Conservation (phyloP, 768 basidiomycete genomes). For the Rubroboletus pulcherrimus region DNA sequence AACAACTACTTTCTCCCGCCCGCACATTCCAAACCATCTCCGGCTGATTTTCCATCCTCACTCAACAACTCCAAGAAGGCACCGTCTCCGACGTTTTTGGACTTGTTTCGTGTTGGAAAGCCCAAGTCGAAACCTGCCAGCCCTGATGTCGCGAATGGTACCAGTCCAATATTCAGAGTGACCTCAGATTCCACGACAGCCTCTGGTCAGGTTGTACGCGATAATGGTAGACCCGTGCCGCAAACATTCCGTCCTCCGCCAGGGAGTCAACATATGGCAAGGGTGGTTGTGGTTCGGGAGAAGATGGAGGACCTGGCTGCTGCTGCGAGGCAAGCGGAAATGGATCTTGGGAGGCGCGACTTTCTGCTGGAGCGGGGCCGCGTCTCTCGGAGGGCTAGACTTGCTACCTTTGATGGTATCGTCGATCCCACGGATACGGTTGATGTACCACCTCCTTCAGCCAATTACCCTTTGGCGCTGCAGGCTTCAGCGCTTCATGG, state of each 20-base stretch:
- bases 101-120: conserved; percentile 67
- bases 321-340: conserved; percentile 74
- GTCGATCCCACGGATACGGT: conserved; percentile 85
- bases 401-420: conserved; percentile 47
- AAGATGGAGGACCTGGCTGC: conserved; percentile 66
- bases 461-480: conserved; percentile 67
- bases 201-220: conserved; percentile 39
- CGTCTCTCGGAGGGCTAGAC: conserved; percentile 36
- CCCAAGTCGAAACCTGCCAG: conserved; percentile 62
- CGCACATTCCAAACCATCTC: conserved; percentile 77
- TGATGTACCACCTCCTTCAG: conserved; percentile 68
- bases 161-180: conserved; percentile 53
- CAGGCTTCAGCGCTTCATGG: conserved; percentile 73
- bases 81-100: conserved; percentile 51
- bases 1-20: conserved; percentile 89
- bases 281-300: conserved; percentile 82
- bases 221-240: conserved; percentile 35
- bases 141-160: conserved; percentile 38
- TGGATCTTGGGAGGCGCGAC: conserved; percentile 59
- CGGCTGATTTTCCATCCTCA: conserved; percentile 54
- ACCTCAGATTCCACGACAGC: conserved; percentile 61
- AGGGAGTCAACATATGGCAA: conserved; percentile 42
- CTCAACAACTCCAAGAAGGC: conserved; percentile 40
- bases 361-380: conserved; percentile 44
- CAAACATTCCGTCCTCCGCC: conserved; percentile 32